phyloP scores from a whole-genome alignment of 2,329 filamentous ascomycete genomes.

The Exophiala sideris region DNA sequence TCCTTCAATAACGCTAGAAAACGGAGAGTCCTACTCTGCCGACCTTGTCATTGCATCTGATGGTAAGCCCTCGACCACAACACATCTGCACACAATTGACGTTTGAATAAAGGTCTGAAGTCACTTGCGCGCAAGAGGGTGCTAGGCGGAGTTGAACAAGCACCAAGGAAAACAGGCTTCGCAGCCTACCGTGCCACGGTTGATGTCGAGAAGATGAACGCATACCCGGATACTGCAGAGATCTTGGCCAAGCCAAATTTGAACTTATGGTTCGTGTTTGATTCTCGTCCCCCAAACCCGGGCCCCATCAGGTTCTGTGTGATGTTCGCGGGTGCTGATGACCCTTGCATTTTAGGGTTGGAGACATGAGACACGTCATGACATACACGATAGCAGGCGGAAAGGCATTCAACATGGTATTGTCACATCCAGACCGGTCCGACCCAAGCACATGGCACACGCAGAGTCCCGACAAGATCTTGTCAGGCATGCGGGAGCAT shows the following conservation, averaged over 20 bases:
- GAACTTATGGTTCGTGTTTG: slow-evolving; percentile 30
- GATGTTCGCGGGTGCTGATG: background rate
- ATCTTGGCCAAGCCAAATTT: slow-evolving; percentile 14
- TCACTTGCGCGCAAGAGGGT: slow-evolving; percentile 19
- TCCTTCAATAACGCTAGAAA: slow-evolving; percentile 30
- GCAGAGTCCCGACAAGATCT: slow-evolving; percentile 33
- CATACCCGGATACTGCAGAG: slow-evolving; percentile 18
- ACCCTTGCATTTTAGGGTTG: slow-evolving; percentile 22
- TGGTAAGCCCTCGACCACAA: slow-evolving; percentile 25
- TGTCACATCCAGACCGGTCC: slow-evolving; percentile 41
- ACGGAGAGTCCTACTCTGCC: slow-evolving; percentile 31
- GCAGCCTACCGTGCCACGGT: slow-evolving; percentile 25
- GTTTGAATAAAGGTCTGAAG: slow-evolving; percentile 20
- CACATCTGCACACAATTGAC: background rate
- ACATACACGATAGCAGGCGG: slow-evolving; percentile 33
- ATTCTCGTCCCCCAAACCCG: background rate
- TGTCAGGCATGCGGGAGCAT: slow-evolving; percentile 26
- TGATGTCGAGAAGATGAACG: slow-evolving; percentile 20
- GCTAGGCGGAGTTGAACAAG: slow-evolving; percentile 24
- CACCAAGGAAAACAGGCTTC: slow-evolving; percentile 17
- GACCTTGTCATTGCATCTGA: slow-evolving; percentile 42
- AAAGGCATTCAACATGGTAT: slow-evolving; percentile 47
- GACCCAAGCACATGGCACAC: slow-evolving; percentile 34
- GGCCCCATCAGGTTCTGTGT: background rate
- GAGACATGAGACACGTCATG: slow-evolving; percentile 31